Evolutionary conservation across 75 land plant species (phyloP).

Genomic region (Pinus taeda): DNA sequence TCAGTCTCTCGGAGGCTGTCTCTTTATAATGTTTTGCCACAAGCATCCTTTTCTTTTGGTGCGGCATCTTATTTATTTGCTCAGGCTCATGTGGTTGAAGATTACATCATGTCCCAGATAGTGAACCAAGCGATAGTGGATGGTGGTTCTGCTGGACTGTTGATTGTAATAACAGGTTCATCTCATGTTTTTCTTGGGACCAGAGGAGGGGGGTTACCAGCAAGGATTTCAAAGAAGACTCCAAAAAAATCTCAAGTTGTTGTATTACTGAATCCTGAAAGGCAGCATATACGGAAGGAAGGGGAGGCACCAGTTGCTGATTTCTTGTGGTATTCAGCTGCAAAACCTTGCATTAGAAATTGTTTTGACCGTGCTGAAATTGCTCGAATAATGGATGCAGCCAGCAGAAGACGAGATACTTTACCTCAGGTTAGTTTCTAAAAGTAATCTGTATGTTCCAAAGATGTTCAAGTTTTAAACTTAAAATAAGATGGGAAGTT

Average conservation of each 20-base stretch:
- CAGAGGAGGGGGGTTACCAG: conserved; percentile 81
- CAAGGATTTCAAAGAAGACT: conserved; percentile 75
- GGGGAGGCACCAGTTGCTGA: conserved; percentile 91
- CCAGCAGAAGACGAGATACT: conserved; percentile 82
- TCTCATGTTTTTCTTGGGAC: conserved; percentile 82
- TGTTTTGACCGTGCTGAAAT: conserved; percentile 98
- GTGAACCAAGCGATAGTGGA: conserved; percentile 51
- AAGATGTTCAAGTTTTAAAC: background rate
- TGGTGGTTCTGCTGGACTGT: conserved; percentile 63
- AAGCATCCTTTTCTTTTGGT: conserved; percentile 56
- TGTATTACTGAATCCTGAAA: conserved; percentile 82
- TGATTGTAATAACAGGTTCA: conserved; percentile 86
- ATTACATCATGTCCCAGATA: conserved; percentile 76
- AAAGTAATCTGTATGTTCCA: background rate
- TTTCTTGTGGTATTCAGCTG: conserved; percentile 96
- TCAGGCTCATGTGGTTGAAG: conserved; percentile 83
- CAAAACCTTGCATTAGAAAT: conserved; percentile 82
- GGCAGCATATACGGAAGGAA: conserved; percentile 81
- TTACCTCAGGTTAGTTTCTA: conserved; percentile 71
- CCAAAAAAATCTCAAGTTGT: conserved; percentile 82
- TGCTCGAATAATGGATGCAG: conserved; percentile 95
- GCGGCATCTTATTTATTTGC: conserved; percentile 84
- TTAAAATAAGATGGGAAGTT: background rate
- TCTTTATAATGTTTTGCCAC: conserved; percentile 33
- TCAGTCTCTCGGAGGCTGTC: conserved; percentile 44